These are phyloP conservation scores for Penicillium atrosanguineum DNA, from an alignment of 495 filamentous ascomycete species.

Conservation along the genomic window DNA sequence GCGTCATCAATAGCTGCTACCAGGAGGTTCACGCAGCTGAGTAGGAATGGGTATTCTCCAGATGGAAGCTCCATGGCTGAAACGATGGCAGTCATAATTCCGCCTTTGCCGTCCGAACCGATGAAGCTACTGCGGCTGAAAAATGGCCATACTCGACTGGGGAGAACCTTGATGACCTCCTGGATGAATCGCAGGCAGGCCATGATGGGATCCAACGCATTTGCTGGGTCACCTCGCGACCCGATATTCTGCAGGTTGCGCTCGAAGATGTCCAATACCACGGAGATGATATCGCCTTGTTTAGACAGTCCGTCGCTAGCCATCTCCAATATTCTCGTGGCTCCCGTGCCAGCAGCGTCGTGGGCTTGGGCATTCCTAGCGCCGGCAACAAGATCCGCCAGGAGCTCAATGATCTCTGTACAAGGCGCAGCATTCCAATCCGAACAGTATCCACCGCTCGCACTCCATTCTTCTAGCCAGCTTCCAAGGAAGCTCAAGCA, in stretches of 20 bases:
- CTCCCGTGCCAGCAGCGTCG: slow-evolving; percentile 32
- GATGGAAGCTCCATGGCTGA: slow-evolving; percentile 71
- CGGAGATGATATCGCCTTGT: slow-evolving; percentile 73
- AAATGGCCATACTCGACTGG: slow-evolving; percentile 84
- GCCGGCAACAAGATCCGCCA: slow-evolving; percentile 54
- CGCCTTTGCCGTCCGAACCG: slow-evolving; percentile 66
- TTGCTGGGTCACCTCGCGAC: slow-evolving; percentile 48
- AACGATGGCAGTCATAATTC: slow-evolving; percentile 69
- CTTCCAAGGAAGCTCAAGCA: slow-evolving; percentile 72
- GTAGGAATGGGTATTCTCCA: slow-evolving; percentile 74
- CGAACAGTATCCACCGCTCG: slow-evolving; percentile 34
- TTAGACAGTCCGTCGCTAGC: slow-evolving; percentile 70
- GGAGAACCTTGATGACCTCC: slow-evolving; percentile 65
- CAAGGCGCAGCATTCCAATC: slow-evolving; percentile 48
- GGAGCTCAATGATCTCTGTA: slow-evolving; percentile 61
- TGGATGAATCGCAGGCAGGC: slow-evolving; percentile 78
- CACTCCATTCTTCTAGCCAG: slow-evolving; percentile 60
- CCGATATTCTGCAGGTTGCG: slow-evolving; percentile 63
- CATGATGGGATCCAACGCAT: slow-evolving; percentile 58
- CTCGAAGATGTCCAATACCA: slow-evolving; percentile 85
- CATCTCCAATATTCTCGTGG: slow-evolving; percentile 60
- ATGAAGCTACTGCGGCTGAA: slow-evolving; percentile 76
- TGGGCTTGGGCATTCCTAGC: slow-evolving; percentile 27
- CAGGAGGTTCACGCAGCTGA: slow-evolving; percentile 69
- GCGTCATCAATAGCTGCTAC: slow-evolving; percentile 74